Evolutionary conservation across 495 filamentous ascomycete genomes (phyloP).

Genomic region (Pseudomonodictys pantanalensis): DNA sequence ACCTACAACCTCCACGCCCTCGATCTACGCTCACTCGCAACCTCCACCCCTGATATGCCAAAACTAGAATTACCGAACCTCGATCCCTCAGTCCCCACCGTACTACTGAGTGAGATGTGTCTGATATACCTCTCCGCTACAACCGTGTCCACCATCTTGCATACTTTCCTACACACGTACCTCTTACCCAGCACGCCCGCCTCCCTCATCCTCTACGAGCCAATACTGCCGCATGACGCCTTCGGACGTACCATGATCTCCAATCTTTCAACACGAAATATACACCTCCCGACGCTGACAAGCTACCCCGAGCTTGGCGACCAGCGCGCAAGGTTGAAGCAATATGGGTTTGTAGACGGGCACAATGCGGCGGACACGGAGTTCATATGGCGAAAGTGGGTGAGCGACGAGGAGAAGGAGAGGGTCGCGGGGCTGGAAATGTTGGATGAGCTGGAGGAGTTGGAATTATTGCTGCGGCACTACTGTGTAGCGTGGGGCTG

Average conservation of each 20-base stretch:
- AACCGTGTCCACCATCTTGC: slow-evolving; percentile 61
- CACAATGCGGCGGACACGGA: slow-evolving; percentile 66
- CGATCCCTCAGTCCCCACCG: slow-evolving; percentile 60
- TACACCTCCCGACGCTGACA: slow-evolving; percentile 77
- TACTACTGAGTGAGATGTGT: slow-evolving; percentile 91
- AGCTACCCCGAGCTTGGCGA: slow-evolving; percentile 62
- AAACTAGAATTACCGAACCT: slow-evolving; percentile 43
- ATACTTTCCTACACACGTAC: slow-evolving; percentile 60
- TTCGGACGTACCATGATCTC: slow-evolving; percentile 89
- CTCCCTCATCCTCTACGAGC: slow-evolving; percentile 81
- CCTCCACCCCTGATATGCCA: slow-evolving; percentile 15
- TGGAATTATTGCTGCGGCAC: slow-evolving; percentile 80
- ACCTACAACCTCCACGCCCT: slow-evolving; percentile 74
- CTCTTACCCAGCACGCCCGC: slow-evolving; percentile 48
- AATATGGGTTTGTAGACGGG: slow-evolving; percentile 57
- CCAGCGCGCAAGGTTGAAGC: slow-evolving; percentile 62
- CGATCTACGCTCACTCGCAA: slow-evolving; percentile 67
- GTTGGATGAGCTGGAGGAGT: slow-evolving; percentile 95
- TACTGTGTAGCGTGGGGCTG: slow-evolving; percentile 89
- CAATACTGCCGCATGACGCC: slow-evolving; percentile 73
- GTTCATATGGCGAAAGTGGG: slow-evolving; percentile 73
- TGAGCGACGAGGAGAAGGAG: slow-evolving; percentile 69
- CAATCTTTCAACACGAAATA: slow-evolving; percentile 81
- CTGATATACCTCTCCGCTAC: slow-evolving; percentile 74
- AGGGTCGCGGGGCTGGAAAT: slow-evolving; percentile 77